Percentiles rank a stretch among this genome's conserved stretches.
Evolutionary conservation across 1,139 yeast genomes (phyloP).

Genomic region (Debaryomycetaceae sp.): DNA sequence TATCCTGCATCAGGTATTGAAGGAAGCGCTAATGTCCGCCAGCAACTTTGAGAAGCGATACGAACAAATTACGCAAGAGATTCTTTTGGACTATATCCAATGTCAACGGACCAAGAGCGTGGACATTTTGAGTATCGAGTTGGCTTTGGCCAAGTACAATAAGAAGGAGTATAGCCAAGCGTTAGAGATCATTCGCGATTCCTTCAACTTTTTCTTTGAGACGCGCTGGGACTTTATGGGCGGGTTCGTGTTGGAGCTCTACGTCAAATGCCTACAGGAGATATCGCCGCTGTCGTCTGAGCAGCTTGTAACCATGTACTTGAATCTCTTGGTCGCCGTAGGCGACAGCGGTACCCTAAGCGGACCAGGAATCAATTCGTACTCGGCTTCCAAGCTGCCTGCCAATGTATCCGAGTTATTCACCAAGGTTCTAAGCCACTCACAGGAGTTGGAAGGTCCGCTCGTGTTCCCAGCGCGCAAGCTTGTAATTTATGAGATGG

Average conservation of each 20-base stretch:
- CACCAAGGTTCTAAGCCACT: conserved; percentile 11
- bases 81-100: conserved; percentile 35
- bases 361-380: conserved; percentile 19
- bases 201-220: conserved; percentile 54
- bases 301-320: conserved; percentile 19
- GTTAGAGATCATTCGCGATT: conserved; percentile 48
- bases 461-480: conserved; percentile 19
- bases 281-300: conserved; percentile 11
- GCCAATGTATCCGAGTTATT: conserved; percentile 13
- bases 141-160: conserved; percentile 61
- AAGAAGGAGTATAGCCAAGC: conserved; percentile 50
- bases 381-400: conserved; percentile 12
- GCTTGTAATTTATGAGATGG: conserved; percentile 18
- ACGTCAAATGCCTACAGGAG: conserved; percentile 56
- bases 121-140: conserved; percentile 69
- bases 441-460: conserved; percentile 8
- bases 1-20: background rate
- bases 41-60: conserved; percentile 12
- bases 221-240: conserved; percentile 75
- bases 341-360: conserved; percentile 6
- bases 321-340: conserved; percentile 25
- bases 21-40: background rate
- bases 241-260: conserved; percentile 49
- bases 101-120: conserved; percentile 52
- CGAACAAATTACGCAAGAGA: conserved; percentile 28